These are phyloP conservation scores for Baeospora myosura DNA, from an alignment of 1,284 basidiomycete genomes.

Conservation along the genomic window DNA sequence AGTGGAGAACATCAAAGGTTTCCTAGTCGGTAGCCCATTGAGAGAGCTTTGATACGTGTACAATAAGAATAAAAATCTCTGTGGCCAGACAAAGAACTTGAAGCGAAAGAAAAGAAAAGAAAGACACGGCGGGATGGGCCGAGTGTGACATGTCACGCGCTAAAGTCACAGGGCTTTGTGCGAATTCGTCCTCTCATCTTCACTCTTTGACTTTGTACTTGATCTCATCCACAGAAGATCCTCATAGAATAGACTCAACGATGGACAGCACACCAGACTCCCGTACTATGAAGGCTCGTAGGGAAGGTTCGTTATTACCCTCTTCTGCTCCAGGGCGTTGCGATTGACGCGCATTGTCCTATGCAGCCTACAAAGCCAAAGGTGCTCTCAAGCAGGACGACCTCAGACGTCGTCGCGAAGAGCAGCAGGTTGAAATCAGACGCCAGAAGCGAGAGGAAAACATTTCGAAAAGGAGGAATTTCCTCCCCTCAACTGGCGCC, in stretches of 20 bases:
- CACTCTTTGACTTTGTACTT: background rate
- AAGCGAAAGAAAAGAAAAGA: background rate
- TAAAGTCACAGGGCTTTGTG: too few relatives aligned
- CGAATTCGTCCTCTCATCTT: too few relatives aligned
- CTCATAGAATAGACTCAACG: too few relatives aligned
- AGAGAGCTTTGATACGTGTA: constrained; percentile 1
- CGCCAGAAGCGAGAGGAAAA: constrained; percentile 95
- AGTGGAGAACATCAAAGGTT: constrained; percentile 44
- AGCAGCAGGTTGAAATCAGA: constrained; percentile 96
- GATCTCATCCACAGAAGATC: too few relatives aligned
- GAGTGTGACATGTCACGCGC: too few relatives aligned
- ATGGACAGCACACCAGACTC: constrained; percentile 31
- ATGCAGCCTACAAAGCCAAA: constrained; percentile 64
- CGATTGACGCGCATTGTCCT: constrained; percentile 27
- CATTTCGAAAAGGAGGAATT: constrained; percentile 92
- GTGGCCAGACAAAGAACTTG: background rate
- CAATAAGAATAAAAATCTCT: background rate
- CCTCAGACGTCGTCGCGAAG: constrained; percentile 89
- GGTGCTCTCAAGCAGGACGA: constrained; percentile 54
- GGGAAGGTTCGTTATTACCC: constrained; percentile 43
- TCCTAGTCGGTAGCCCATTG: constrained; percentile 11
- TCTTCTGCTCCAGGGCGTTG: constrained; percentile 17
- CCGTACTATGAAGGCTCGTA: constrained; percentile 61
- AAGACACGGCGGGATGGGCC: too few relatives aligned
- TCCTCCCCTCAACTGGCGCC: constrained; percentile 61